These are phyloP conservation scores for Cladosporium sp. DNA, from an alignment of 2,329 filamentous ascomycete genomes.

Conservation along the genomic window DNA sequence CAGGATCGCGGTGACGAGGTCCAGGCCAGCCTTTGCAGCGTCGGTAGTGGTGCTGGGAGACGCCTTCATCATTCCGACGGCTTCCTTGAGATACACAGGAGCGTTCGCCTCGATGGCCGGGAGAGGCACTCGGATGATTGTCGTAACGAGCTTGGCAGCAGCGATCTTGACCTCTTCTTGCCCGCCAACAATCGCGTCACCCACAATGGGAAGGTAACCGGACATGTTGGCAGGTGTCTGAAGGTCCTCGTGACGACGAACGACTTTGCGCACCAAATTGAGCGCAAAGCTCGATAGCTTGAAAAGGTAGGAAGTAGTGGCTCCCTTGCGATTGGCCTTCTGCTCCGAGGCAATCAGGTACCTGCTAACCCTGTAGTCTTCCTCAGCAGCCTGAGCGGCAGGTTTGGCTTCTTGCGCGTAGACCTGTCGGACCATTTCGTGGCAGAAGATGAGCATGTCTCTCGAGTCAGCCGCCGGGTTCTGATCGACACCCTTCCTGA, in stretches of 20 bases:
- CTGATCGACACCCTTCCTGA: slow-evolving; percentile 73
- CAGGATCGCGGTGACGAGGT: slow-evolving; percentile 77
- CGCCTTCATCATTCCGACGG: slow-evolving; percentile 70
- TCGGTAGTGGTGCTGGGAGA: slow-evolving; percentile 76
- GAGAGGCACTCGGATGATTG: slow-evolving; percentile 79
- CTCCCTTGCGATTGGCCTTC: slow-evolving; percentile 49
- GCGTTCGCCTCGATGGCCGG: slow-evolving; percentile 61
- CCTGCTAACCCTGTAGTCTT: slow-evolving; percentile 58
- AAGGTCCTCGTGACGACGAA: slow-evolving; percentile 78
- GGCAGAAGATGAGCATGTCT: slow-evolving; percentile 88
- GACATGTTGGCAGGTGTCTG: slow-evolving; percentile 72
- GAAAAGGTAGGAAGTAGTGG: slow-evolving; percentile 71
- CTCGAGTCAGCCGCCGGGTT: slow-evolving; percentile 73
- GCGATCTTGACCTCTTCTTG: slow-evolving; percentile 93
- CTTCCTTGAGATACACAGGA: slow-evolving; percentile 77
- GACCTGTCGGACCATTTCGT: slow-evolving; percentile 83
- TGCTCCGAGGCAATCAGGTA: slow-evolving; percentile 75
- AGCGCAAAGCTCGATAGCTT: slow-evolving; percentile 85
- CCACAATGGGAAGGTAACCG: slow-evolving; percentile 82
- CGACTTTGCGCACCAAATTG: slow-evolving; percentile 75
- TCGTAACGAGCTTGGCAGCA: slow-evolving; percentile 74
- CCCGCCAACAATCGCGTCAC: slow-evolving; percentile 73
- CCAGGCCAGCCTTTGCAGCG: slow-evolving; percentile 78
- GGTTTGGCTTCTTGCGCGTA: slow-evolving; percentile 48
- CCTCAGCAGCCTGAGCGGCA: slow-evolving; percentile 15